Evolutionary conservation across 2,329 filamentous ascomycete genomes (phyloP).

Genomic region (Penicillium polonicum): DNA sequence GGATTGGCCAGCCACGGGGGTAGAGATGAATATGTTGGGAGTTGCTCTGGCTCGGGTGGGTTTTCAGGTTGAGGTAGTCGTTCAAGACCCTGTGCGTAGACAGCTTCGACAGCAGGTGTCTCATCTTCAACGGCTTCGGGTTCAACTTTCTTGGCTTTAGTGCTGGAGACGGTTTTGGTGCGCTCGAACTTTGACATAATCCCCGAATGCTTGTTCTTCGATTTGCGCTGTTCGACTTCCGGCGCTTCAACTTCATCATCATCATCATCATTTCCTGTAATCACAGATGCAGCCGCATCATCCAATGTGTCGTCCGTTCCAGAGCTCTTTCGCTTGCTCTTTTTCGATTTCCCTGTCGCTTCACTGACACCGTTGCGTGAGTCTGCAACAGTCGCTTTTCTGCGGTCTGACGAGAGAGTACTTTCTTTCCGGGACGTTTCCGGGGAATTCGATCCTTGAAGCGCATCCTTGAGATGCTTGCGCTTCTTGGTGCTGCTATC

Average conservation of each 20-base stretch:
- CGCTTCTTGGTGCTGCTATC: conserved; percentile 33
- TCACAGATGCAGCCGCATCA: conserved; percentile 32
- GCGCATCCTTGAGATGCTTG: conserved; percentile 22
- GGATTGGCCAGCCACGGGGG: conserved; percentile 79
- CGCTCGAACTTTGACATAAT: conserved; percentile 43
- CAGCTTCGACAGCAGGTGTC: conserved; percentile 27
- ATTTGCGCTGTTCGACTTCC: conserved; percentile 26
- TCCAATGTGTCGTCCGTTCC: conserved; percentile 8
- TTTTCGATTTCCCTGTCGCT: conserved; percentile 38
- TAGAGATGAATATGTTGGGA: conserved; percentile 72
- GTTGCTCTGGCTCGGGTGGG: conserved; percentile 55
- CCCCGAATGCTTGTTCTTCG: conserved; percentile 36
- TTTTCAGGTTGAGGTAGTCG: conserved; percentile 73
- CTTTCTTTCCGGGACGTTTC: conserved; percentile 28
- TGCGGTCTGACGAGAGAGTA: conserved; percentile 28
- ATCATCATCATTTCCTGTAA: conserved; percentile 5
- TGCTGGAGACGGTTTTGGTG: conserved; percentile 28
- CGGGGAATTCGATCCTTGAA: conserved; percentile 36
- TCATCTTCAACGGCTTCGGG: conserved; percentile 12
- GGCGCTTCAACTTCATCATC: conserved; percentile 10
- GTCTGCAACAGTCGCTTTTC: conserved; percentile 28
- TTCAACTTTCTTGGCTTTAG: conserved; percentile 18
- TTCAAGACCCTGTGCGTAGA: conserved; percentile 60
- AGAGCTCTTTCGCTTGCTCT: conserved; percentile 36
- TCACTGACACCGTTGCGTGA: conserved; percentile 19